These are phyloP conservation scores for Penicillium longicatenatum DNA, from an alignment of 495 filamentous ascomycete genomes.

Conservation along the genomic window DNA sequence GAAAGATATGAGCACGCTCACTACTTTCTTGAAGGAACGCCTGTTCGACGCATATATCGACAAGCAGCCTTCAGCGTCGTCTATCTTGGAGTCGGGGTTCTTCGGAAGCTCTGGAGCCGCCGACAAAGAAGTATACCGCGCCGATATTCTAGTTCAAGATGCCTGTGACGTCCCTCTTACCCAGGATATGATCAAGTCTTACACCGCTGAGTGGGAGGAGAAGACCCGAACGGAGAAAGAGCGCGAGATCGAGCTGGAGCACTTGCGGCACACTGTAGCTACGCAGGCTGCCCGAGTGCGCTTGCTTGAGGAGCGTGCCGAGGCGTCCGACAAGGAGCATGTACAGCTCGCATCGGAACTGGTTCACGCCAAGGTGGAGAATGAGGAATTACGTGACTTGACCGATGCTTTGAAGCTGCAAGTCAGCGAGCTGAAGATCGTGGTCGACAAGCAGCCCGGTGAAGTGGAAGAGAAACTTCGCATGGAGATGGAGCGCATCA, in stretches of 20 bases:
- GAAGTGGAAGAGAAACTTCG: constrained; percentile 84
- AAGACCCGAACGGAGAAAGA: constrained; percentile 75
- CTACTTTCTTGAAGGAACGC: constrained; percentile 86
- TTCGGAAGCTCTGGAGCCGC: constrained; percentile 88
- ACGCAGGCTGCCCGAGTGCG: constrained; percentile 72
- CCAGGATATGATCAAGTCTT: constrained; percentile 73
- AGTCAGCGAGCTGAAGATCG: constrained; percentile 75
- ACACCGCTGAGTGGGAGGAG: constrained; percentile 91
- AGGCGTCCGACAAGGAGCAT: constrained; percentile 91
- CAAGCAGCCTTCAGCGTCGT: constrained; percentile 79
- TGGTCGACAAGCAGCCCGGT: constrained; percentile 85
- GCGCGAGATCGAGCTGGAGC: constrained; percentile 80
- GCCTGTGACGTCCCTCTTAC: constrained; percentile 89
- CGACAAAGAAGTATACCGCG: constrained; percentile 94
- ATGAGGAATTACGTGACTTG: constrained; percentile 82
- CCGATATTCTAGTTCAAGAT: constrained; percentile 90
- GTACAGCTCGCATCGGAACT: constrained; percentile 88
- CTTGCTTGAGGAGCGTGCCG: constrained; percentile 80
- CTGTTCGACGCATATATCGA: constrained; percentile 98
- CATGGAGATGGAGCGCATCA: constrained; percentile 86
- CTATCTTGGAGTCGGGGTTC: constrained; percentile 93
- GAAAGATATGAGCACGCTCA: constrained; percentile 86
- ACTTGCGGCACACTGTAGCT: constrained; percentile 63
- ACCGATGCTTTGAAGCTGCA: constrained; percentile 84
- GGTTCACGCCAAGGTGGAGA: constrained; percentile 89